Percentiles rank a stretch among this genome's conserved stretches.
Evolutionary conservation across 805 yeast genomes (phyloP).

Genomic region (Cyberlindnera mycetangii): DNA sequence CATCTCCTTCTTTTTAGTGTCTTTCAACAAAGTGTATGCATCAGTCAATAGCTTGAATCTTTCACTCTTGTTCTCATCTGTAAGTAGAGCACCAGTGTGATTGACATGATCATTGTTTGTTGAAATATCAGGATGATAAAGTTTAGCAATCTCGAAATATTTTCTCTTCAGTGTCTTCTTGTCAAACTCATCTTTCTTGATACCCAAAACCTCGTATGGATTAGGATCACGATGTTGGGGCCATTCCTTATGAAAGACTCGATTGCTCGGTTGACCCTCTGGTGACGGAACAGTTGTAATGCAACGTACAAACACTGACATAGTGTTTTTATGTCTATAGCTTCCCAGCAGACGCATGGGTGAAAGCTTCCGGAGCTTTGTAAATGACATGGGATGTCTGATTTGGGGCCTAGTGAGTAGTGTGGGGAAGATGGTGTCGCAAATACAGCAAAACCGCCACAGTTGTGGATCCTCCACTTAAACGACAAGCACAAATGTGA

Average conservation of each 20-base stretch:
- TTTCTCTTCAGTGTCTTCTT: conserved; percentile 40
- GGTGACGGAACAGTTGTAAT: background rate
- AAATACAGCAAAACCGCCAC: background rate
- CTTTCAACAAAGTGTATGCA: conserved; percentile 57
- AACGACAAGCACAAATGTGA: background rate
- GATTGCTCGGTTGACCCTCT: background rate
- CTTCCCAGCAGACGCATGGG: background rate
- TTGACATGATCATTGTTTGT: conserved; percentile 26
- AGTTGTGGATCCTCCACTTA: background rate
- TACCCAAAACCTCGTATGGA: conserved; percentile 68
- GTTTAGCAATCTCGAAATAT: conserved; percentile 61
- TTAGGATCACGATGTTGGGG: conserved; percentile 55
- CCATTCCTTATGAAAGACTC: conserved; percentile 41
- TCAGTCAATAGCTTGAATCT: conserved; percentile 50
- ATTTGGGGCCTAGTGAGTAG: background rate
- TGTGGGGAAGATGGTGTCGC: background rate
- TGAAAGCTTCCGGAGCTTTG: background rate
- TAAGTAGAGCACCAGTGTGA: conserved; percentile 32
- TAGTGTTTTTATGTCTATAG: background rate
- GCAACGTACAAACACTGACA: background rate
- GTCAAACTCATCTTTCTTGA: conserved; percentile 35
- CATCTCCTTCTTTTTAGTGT: conserved; percentile 38
- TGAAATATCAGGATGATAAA: conserved; percentile 77
- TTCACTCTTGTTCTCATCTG: conserved; percentile 31
- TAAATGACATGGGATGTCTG: no score